Evolutionary conservation across 257 asterid genomes (phyloP).

Genomic region (Solanum sitiens): DNA sequence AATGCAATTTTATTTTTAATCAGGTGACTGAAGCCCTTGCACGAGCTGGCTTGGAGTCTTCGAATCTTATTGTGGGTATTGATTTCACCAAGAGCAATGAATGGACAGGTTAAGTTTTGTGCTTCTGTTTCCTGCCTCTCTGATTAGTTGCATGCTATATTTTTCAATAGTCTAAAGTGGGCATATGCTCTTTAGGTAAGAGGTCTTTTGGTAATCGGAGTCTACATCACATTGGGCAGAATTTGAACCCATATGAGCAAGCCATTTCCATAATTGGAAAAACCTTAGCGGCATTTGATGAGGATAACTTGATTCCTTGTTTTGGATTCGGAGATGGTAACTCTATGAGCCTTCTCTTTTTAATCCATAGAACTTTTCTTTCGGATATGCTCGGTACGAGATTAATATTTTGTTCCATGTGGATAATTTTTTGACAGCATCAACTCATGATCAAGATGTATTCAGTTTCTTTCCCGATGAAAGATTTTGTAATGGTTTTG

Average conservation of each 20-base stretch:
- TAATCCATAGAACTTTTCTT: neutral
- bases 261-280: slow-evolving; percentile 87
- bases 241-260: slow-evolving; percentile 73
- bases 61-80: slow-evolving; percentile 86
- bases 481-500: slow-evolving; percentile 79
- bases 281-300: slow-evolving; percentile 87
- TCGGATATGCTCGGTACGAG: neutral
- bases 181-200: slow-evolving; percentile 39
- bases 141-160: neutral
- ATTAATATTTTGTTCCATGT: neutral
- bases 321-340: slow-evolving; percentile 96
- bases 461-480: slow-evolving; percentile 73
- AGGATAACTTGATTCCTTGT: slow-evolving; percentile 92
- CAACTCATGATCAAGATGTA: slow-evolving; percentile 86
- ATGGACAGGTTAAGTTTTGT: slow-evolving; percentile 69
- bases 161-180: slow-evolving; percentile 13
- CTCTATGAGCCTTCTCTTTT: neutral
- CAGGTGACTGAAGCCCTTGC: slow-evolving; percentile 89
- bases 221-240: slow-evolving; percentile 68
- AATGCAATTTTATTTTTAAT: neutral
- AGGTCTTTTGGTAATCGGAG: slow-evolving; percentile 56
- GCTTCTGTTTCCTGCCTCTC: neutral
- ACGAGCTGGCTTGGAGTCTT: slow-evolving; percentile 90
- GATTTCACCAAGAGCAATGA: slow-evolving; percentile 98
- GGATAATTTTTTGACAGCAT: slow-evolving; percentile 35